These are phyloP conservation scores for Chrysopogon serrulatus DNA, from an alignment of 176 grass and related monocot genomes.

Conservation along the genomic window DNA sequence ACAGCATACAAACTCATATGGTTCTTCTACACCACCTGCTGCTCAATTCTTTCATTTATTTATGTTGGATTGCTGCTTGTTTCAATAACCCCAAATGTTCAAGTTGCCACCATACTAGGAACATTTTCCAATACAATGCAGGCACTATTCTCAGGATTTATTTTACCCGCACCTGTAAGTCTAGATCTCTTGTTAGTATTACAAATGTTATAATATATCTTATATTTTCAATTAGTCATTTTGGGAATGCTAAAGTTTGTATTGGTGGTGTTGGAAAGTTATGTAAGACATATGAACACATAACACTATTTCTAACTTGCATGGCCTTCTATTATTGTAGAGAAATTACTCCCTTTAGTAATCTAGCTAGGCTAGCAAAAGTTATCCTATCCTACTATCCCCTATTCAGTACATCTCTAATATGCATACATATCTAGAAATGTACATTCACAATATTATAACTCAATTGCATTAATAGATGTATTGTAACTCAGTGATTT, in stretches of 20 bases:
- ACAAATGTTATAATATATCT: neutral
- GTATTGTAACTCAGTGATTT: too few species aligned
- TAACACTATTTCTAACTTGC: neutral
- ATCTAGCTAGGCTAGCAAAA: too few species aligned
- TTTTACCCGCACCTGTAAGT: conserved; percentile 57
- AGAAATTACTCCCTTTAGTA: neutral
- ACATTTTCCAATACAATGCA: conserved; percentile 45
- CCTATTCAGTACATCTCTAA: neutral
- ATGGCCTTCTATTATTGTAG: neutral
- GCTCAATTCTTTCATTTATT: conserved; percentile 38
- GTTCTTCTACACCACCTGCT: conserved; percentile 51
- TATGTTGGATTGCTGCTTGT: conserved; percentile 50
- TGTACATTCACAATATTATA: neutral
- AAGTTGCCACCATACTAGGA: conserved; percentile 40
- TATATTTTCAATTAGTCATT: neutral
- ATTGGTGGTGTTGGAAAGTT: neutral
- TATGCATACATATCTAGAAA: neutral
- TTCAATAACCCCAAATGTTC: conserved; percentile 44
- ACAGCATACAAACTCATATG: conserved; percentile 49
- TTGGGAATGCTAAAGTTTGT: neutral
- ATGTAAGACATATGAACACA: neutral
- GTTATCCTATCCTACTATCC: too few species aligned
- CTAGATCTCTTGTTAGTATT: neutral
- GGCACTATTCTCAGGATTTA: conserved; percentile 55
- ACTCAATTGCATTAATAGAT: neutral